phyloP scores from a whole-genome alignment of 2,329 filamentous ascomycete genomes.

The Epichloe coenophiala region DNA sequence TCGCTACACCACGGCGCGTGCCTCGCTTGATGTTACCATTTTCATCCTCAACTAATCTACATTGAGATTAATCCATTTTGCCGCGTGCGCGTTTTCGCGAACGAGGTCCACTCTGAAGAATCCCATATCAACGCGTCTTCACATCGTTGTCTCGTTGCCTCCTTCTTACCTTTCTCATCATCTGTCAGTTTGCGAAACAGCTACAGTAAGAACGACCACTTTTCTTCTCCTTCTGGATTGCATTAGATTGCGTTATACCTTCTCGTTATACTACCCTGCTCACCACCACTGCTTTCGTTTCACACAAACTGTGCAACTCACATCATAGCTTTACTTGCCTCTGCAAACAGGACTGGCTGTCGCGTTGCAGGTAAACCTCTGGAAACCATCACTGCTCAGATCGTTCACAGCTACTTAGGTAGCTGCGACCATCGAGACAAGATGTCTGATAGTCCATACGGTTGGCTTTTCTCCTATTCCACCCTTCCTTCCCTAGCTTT shows the following conservation, averaged over 20 bases:
- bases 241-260: neutral
- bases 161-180: neutral
- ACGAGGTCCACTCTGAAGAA: neutral
- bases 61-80: neutral
- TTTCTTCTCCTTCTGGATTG: neutral
- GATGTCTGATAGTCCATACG: neutral
- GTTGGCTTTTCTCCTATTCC: neutral
- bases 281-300: neutral
- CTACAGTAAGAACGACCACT: conserved; percentile 1
- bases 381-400: neutral
- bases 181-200: neutral
- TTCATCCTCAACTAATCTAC: neutral
- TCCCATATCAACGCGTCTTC: neutral
- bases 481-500: conserved; percentile 1
- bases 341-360: neutral
- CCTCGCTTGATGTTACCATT: neutral
- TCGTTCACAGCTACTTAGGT: neutral
- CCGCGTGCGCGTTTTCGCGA: neutral
- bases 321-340: neutral
- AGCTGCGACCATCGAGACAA: neutral
- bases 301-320: neutral
- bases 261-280: neutral
- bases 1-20: neutral
- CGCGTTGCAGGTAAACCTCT: neutral
- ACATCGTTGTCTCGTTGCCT: neutral